Percentiles rank a stretch among this genome's conserved stretches.
Conservation (phyloP, 805 yeast genomes). For the Pichia occidentalis region DNA sequence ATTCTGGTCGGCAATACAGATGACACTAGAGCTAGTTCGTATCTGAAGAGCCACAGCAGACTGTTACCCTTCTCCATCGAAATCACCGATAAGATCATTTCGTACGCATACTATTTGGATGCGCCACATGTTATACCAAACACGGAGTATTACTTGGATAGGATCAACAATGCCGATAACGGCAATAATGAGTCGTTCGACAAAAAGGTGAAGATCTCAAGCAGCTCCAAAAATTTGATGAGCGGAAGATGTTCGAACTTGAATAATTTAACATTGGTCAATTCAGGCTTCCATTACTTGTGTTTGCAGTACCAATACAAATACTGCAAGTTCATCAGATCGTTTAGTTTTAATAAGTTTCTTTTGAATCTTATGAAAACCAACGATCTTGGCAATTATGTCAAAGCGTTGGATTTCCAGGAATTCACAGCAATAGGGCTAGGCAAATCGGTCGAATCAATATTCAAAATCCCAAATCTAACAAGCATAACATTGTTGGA, state of each 20-base stretch:
- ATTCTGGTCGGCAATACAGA: conserved; percentile 1
- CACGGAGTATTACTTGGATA: too few species aligned
- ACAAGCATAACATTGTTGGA: conserved; percentile 64
- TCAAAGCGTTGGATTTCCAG: conserved; percentile 75
- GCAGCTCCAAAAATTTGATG: conserved; percentile 20
- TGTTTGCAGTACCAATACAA: conserved; percentile 54
- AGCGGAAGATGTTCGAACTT: conserved; percentile 23
- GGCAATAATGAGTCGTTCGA: too few species aligned
- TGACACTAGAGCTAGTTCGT: too few species aligned
- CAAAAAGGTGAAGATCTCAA: not conserved
- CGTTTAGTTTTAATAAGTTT: conserved; percentile 71
- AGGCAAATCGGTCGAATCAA: conserved; percentile 86
- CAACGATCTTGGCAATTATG: conserved; percentile 49
- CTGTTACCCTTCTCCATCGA: conserved; percentile 29
- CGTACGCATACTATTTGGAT: conserved; percentile 25
- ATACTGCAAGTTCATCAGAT: conserved; percentile 70
- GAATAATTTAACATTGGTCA: conserved; percentile 36
- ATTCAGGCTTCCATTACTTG: conserved; percentile 51
- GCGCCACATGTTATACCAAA: conserved; percentile 16
- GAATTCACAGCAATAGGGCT: conserved; percentile 85
- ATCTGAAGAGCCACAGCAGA: too few species aligned
- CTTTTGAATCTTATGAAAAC: conserved; percentile 45
- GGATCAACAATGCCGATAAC: too few species aligned
- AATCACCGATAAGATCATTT: conserved; percentile 28
- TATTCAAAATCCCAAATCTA: conserved; percentile 84